Evolutionary conservation across 768 basidiomycete genomes (phyloP), one percentile per base, ranked within the genome.

Genomic region (Polyporus arcularius): DNA sequence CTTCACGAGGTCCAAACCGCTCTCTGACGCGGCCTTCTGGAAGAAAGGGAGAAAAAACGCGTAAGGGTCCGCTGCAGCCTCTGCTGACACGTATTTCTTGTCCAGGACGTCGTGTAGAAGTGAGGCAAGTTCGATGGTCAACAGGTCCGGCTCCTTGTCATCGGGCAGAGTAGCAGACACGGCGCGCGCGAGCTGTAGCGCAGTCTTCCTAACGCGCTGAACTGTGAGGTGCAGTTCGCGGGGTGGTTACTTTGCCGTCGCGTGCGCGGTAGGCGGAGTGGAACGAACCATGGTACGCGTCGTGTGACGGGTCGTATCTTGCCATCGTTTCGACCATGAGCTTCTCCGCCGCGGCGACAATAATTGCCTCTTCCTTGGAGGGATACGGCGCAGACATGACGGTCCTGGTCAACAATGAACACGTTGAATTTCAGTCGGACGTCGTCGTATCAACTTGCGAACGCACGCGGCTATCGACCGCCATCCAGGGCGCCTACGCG

Each of bases 91-190:
- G 68, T 94, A 92, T 78, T 94, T 93, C 76, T 89, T 91, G 81
- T 93, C 91, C 38, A 92, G 77, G 43, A 94, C 81, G 72, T 96
- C 94, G 68, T 96, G 94, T 47, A 96, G 82, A 41, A 96, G 82
- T n/a, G 94, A 89, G 32, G 90, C 88, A 49, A 96, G 77, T 72
- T 96, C 94, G 26, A 96, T 82, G 5, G 85, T 82, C 21, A 95
- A 75, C 1, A 94, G 73, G 75, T 96, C 91, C 2, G 86, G 85
- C 43, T 74, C 74, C 12, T 74, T 71, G 9, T 76, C 62, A 8
- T 58, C 18, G 9, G 62, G 54, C 11, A 61, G 56, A 9, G 51
- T n/a, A 9, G 38, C 38, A 1, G 74, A 63, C 32, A 83, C 65
- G 12, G 79, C 74, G 15, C 75, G 75, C 11, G 92, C 93, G 42